phyloP scores from a whole-genome alignment of 305 asterid genomes.

The Fraxinus ornus region DNA sequence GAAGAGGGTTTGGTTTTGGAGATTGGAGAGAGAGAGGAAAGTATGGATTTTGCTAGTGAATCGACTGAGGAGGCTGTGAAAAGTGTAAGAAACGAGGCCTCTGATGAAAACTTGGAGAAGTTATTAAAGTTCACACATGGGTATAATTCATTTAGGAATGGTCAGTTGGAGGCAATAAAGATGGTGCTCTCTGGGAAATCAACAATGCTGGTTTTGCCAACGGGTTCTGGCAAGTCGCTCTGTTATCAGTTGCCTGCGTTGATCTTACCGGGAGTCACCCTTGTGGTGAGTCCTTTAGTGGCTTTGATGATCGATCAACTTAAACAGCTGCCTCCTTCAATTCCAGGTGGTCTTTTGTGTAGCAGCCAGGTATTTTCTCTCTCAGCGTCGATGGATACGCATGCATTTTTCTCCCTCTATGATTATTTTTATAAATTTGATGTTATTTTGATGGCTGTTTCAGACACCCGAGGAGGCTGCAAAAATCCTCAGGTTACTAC shows the following conservation, averaged over 20 bases:
- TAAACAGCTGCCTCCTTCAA: constrained; percentile 72
- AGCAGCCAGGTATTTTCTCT: constrained; percentile 75
- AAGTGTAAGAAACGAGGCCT: constrained; percentile 64
- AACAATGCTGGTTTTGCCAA: constrained; percentile 86
- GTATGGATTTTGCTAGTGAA: constrained; percentile 29
- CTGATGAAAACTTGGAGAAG: constrained; percentile 66
- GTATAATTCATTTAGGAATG: constrained; percentile 76
- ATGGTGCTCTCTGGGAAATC: constrained; percentile 78
- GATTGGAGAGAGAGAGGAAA: constrained; percentile 35
- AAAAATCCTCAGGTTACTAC: constrained; percentile 59
- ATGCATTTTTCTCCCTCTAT: background rate
- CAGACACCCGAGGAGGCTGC: constrained; percentile 77
- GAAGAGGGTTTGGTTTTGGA: constrained; percentile 60
- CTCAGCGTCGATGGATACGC: background rate
- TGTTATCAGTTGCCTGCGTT: constrained; percentile 91
- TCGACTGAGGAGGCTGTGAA: constrained; percentile 60
- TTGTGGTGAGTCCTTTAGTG: constrained; percentile 90
- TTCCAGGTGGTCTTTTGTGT: constrained; percentile 76
- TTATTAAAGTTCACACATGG: constrained; percentile 76
- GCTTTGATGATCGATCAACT: constrained; percentile 98
- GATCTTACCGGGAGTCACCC: constrained; percentile 72
- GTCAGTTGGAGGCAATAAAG: constrained; percentile 86
- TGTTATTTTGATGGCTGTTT: constrained; percentile 30
- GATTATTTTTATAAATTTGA: constrained; percentile 19
- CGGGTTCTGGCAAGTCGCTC: constrained; percentile 90